phyloP scores from a whole-genome alignment of 2,329 filamentous ascomycete genomes.

The Aspergillus sp. region DNA sequence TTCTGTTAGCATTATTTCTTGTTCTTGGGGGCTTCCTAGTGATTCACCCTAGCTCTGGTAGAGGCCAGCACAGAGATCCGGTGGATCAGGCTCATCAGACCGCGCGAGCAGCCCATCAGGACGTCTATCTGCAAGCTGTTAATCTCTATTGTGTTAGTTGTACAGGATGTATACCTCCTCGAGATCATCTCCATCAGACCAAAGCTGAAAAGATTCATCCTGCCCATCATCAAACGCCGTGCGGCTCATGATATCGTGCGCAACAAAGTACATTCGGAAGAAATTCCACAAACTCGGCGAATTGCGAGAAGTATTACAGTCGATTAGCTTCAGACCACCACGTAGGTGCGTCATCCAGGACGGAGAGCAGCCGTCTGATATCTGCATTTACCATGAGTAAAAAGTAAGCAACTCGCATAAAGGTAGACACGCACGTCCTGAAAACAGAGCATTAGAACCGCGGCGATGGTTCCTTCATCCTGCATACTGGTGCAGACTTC shows the following conservation, averaged over 20 bases:
- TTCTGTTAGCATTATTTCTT: background rate
- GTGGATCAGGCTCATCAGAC: conserved; percentile 28
- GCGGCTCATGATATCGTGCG: conserved; percentile 34
- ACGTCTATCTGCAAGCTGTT: conserved; percentile 24
- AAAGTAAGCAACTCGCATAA: background rate
- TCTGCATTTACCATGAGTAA: conserved; percentile 14
- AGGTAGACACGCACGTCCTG: conserved; percentile 24
- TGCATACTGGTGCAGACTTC: conserved; percentile 18
- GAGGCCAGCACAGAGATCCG: conserved; percentile 19
- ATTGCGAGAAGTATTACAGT: conserved; percentile 10
- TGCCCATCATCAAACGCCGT: conserved; percentile 22
- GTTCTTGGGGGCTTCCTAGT: no score
- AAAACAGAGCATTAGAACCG: conserved; percentile 36
- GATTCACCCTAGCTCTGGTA: no score
- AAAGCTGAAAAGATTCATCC: conserved; percentile 25
- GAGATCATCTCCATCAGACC: background rate
- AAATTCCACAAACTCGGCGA: conserved; percentile 15
- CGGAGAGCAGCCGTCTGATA: conserved; percentile 31
- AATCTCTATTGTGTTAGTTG: background rate
- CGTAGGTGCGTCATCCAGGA: conserved; percentile 34
- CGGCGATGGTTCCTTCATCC: conserved; percentile 26
- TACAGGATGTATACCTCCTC: background rate
- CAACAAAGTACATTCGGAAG: conserved; percentile 31
- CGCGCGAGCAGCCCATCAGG: conserved; percentile 32
- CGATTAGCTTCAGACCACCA: conserved; percentile 27